These are phyloP conservation scores for Hibiscus tridactylites DNA, from an alignment of 345 rosid species.

Conservation along the genomic window DNA sequence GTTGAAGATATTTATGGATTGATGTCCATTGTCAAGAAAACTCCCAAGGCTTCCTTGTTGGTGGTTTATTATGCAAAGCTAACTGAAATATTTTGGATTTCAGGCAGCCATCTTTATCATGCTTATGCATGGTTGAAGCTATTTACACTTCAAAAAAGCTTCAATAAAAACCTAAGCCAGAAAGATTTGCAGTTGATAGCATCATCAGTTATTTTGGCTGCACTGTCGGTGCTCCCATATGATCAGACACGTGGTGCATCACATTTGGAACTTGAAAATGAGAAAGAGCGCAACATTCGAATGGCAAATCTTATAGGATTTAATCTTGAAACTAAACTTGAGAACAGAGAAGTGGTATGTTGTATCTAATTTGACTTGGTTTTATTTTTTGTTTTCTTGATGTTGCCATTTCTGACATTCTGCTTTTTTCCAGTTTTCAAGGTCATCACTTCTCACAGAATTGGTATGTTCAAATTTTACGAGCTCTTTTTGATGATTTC, in stretches of 20 bases:
- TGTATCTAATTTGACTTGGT: slow-evolving; percentile 7
- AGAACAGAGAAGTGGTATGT: slow-evolving; percentile 78
- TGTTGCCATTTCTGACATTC: not conserved
- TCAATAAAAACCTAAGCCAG: slow-evolving; percentile 90
- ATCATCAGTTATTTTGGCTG: slow-evolving; percentile 92
- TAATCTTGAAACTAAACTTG: slow-evolving; percentile 74
- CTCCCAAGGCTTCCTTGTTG: slow-evolving; percentile 84
- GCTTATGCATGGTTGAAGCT: slow-evolving; percentile 98
- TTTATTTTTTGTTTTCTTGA: not conserved
- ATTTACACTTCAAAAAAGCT: slow-evolving; percentile 85
- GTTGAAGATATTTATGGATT: slow-evolving; percentile 90
- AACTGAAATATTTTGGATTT: slow-evolving; percentile 90
- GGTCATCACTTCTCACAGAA: slow-evolving; percentile 78
- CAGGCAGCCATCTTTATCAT: slow-evolving; percentile 88
- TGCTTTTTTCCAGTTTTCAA: slow-evolving; percentile 57
- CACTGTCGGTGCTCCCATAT: slow-evolving; percentile 73
- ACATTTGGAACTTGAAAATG: slow-evolving; percentile 82
- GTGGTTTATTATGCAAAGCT: slow-evolving; percentile 93
- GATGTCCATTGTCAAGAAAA: slow-evolving; percentile 95
- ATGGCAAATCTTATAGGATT: slow-evolving; percentile 95
- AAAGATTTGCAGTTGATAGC: slow-evolving; percentile 91
- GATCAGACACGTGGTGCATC: slow-evolving; percentile 61
- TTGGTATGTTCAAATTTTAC: slow-evolving; percentile 48
- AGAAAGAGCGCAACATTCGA: slow-evolving; percentile 83
- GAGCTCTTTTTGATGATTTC: not conserved